Conservation (phyloP, 2,329 filamentous ascomycete genomes). For the Hortaea werneckii region DNA sequence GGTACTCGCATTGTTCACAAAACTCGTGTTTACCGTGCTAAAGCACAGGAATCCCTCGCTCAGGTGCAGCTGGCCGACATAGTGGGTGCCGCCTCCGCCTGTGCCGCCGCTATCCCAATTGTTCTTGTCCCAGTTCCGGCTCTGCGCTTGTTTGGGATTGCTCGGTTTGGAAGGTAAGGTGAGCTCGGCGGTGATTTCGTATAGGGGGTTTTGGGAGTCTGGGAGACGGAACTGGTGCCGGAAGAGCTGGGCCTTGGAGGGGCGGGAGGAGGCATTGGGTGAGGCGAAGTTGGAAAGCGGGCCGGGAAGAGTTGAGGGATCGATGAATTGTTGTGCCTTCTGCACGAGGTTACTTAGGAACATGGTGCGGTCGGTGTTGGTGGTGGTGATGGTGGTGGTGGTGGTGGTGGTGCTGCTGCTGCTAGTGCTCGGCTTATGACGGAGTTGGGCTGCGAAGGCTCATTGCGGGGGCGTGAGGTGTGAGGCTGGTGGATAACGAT, state of each 20-base stretch:
- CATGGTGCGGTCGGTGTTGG: constrained; percentile 30
- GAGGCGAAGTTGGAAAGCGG: constrained; percentile 36
- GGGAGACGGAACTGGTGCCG: constrained; percentile 94
- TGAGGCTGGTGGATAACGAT: too few species aligned
- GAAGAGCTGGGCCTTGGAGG: constrained; percentile 86
- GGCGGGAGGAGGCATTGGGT: constrained; percentile 64
- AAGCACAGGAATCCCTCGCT: constrained; percentile 95
- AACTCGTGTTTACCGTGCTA: constrained; percentile 84
- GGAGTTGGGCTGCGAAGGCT: not conserved
- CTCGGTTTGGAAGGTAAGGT: constrained; percentile 58
- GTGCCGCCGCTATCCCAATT: constrained; percentile 46
- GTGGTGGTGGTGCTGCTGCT: too few species aligned
- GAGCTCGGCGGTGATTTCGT: constrained; percentile 93
- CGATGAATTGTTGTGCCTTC: constrained; percentile 91
- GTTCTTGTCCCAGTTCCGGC: constrained; percentile 52
- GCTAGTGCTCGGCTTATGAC: too few species aligned
- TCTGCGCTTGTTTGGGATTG: constrained; percentile 7
- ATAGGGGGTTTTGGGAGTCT: constrained; percentile 79
- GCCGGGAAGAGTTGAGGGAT: constrained; percentile 61
- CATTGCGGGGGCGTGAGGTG: not conserved
- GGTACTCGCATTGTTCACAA: constrained; percentile 67
- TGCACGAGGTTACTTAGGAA: constrained; percentile 76
- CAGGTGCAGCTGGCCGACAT: constrained; percentile 83
- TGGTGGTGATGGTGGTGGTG: too few species aligned
- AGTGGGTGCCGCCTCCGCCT: constrained; percentile 60